These are phyloP conservation scores for Lentinula guzmanii DNA, from an alignment of 768 basidiomycete species.

Conservation along the genomic window DNA sequence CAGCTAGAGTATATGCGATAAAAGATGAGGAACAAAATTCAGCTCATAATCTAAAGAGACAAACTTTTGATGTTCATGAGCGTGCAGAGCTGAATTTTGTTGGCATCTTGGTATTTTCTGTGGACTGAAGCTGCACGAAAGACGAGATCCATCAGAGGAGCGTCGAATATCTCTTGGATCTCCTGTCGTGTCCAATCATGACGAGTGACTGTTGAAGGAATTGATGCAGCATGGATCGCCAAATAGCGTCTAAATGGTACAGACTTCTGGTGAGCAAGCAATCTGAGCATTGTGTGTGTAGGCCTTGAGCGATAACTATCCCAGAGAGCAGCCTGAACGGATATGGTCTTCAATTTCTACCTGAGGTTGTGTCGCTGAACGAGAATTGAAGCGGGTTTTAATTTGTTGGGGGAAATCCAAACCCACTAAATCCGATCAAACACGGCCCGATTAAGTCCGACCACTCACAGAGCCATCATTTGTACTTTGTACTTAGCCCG, in stretches of 20 bases:
- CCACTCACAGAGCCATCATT: not conserved
- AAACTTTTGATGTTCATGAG: conserved; percentile 98
- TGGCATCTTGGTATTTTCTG: conserved; percentile 79
- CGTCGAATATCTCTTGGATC: conserved; percentile 81
- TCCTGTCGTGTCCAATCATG: conserved; percentile 74
- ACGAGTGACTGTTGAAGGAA: conserved; percentile 27
- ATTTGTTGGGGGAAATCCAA: not conserved
- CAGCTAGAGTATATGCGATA: conserved; percentile 44
- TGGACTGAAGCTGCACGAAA: conserved; percentile 84
- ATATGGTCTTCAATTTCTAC: not conserved
- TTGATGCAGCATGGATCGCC: conserved; percentile 52
- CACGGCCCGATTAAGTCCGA: not conserved
- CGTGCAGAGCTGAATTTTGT: conserved; percentile 92
- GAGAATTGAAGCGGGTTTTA: not conserved
- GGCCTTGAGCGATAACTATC: not conserved
- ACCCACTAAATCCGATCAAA: not conserved
- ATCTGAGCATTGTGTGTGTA: conserved; percentile 31
- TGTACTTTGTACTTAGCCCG: too few relatives aligned
- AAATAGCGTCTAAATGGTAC: conserved; percentile 39
- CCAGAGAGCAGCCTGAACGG: not conserved
- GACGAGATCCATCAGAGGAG: conserved; percentile 82
- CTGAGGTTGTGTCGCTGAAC: not conserved
- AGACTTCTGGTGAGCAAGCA: conserved; percentile 19
- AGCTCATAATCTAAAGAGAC: conserved; percentile 8
- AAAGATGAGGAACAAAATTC: not conserved